Base-by-base conservation (phyloP, 1,284 basidiomycete species). In the Tylopilus sp. region DNA sequence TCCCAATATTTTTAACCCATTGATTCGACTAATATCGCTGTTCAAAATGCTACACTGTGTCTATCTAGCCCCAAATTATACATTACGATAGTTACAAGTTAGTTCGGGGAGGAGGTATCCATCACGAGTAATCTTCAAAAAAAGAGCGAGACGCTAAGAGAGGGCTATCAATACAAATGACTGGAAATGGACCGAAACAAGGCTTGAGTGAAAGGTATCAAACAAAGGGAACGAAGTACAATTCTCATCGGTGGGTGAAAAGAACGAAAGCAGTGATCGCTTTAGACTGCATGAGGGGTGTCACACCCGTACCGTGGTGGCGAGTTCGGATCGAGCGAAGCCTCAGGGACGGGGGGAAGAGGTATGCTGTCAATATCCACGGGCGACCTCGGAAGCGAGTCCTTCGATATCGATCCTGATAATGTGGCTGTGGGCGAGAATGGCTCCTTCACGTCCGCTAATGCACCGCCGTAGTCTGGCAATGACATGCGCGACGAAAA, bases 401-500 rank as follows among this genome's bases (percentile, higher is more conserved):
- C 70, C 51, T 48, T 71, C 2, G 65, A 69, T 2, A 58, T 57
- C 28, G 70, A 68, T 39, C 49, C 53, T 0, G 58, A 33, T 2
- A 51, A 47, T 5, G 64, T 69, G 10, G 50, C 33, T 1, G 57
- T 62, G 6, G 67, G 64, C 0, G 63, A 67, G 33, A 60, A 59
- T 0, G 60, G 48, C 31, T 68, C 56, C 33, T 60, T 69, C 57
- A 71, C 65, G 49, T 72, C 73, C 22, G 56, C 61, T 53, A 74
- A 54, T 37, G 64, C 59, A 20, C 71, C 70, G 20, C 70, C 71
- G 26, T 68, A 72, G 43, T 76, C 76, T 7, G 57, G 64, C 59
- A 74, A 63, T 8, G 73, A 74, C 49, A 76, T 61, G 53, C 74
- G 69, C 15, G 77, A 70, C 7, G 70, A 76, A 63, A 78, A 73